Conservation (phyloP, 164 flowering plant species). For the Chimonanthus salicifolius region DNA sequence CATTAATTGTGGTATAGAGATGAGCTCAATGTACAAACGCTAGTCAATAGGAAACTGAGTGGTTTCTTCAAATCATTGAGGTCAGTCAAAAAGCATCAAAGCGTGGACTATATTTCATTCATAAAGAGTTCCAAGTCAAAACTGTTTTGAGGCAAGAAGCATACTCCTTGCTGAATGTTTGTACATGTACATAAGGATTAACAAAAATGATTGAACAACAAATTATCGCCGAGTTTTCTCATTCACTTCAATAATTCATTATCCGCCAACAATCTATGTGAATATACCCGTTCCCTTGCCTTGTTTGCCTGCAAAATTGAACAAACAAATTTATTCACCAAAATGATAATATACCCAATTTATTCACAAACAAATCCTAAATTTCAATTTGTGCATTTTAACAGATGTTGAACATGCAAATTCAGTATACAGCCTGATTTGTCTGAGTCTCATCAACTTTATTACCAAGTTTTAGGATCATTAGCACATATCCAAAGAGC, state of each 20-base stretch:
- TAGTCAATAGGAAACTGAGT: too few species aligned
- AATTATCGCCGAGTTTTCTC: background rate
- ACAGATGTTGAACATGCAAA: background rate
- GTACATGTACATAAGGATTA: background rate
- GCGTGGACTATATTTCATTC: conserved; percentile 44
- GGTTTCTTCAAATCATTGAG: conserved; percentile 39
- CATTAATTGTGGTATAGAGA: too few species aligned
- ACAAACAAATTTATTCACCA: background rate
- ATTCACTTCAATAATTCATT: conserved; percentile 4
- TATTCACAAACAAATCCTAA: background rate
- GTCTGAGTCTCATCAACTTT: too few species aligned
- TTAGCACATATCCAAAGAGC: too few species aligned
- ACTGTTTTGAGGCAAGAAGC: conserved; percentile 15
- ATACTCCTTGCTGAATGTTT: conserved; percentile 63
- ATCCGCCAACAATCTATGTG: conserved; percentile 3
- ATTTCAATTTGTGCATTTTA: background rate
- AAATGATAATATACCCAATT: background rate
- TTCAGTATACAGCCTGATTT: too few species aligned
- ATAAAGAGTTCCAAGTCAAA: conserved; percentile 53
- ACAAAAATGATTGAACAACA: too few species aligned
- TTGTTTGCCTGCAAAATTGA: conserved; percentile 29
- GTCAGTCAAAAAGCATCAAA: conserved; percentile 59
- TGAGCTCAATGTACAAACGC: too few species aligned
- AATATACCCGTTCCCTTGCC: conserved; percentile 33
- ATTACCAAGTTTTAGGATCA: too few species aligned